Evolutionary conservation across 1,284 basidiomycete genomes (phyloP).

Genomic region (Malassezia yamatoensis): DNA sequence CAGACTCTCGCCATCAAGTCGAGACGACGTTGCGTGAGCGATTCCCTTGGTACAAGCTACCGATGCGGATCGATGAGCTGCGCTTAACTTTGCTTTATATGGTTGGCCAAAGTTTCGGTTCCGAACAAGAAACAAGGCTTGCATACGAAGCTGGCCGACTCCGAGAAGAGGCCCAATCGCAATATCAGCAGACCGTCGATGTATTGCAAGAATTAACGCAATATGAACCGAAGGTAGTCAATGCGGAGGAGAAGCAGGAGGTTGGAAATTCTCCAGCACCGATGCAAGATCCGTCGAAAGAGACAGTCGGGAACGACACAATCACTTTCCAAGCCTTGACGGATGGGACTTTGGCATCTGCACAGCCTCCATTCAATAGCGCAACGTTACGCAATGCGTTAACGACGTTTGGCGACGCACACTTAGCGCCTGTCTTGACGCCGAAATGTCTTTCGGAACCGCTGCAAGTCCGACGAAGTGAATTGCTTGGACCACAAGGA

Average conservation of each 20-base stretch:
- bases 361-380: slow-evolving; percentile 12
- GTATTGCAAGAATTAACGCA: slow-evolving; percentile 17
- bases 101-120: slow-evolving; percentile 29
- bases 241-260: no score
- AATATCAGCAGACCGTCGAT: slow-evolving; percentile 15
- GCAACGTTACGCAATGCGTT: slow-evolving; percentile 26
- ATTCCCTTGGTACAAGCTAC: slow-evolving; percentile 39
- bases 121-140: slow-evolving; percentile 25
- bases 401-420: slow-evolving; percentile 18
- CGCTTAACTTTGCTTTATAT: slow-evolving; percentile 27
- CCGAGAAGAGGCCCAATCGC: slow-evolving; percentile 18
- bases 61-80: slow-evolving; percentile 39
- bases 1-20: slow-evolving; percentile 16
- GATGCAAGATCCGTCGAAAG: no score
- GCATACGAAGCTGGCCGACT: slow-evolving; percentile 32
- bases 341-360: slow-evolving; percentile 1
- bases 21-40: slow-evolving; percentile 24
- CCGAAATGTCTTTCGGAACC: slow-evolving; percentile 26
- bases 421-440: slow-evolving; percentile 22
- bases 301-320: not conserved
- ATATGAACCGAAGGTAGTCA: slow-evolving; percentile 3
- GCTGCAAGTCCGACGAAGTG: slow-evolving; percentile 23
- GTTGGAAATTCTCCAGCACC: no score
- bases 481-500: slow-evolving; percentile 24
- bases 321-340: not conserved